These are phyloP conservation scores for Zygnema cylindricum DNA, from an alignment of 139 green algal genomes.

Conservation along the genomic window DNA sequence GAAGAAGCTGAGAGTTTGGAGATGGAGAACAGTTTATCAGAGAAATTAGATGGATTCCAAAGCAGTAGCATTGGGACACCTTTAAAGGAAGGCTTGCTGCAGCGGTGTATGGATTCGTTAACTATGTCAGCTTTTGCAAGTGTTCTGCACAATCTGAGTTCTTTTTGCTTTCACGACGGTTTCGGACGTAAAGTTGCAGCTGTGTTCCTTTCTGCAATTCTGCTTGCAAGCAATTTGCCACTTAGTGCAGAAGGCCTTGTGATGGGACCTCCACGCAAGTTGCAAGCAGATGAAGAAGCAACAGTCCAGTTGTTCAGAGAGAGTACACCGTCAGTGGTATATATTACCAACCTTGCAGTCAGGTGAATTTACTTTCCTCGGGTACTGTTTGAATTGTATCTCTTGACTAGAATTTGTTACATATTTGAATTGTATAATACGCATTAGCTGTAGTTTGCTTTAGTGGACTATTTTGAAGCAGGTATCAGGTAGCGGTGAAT, in stretches of 20 bases:
- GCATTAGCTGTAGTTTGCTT: no score
- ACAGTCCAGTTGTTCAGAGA: slow-evolving; percentile 77
- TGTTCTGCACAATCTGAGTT: background rate
- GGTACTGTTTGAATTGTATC: no score
- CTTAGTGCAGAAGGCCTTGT: slow-evolving; percentile 7
- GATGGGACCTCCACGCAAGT: slow-evolving; percentile 34
- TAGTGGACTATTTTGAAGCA: no score
- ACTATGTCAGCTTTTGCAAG: background rate
- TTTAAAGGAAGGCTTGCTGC: background rate
- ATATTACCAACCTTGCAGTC: slow-evolving; percentile 76
- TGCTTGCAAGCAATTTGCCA: background rate
- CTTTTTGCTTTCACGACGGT: background rate
- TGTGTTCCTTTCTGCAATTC: background rate
- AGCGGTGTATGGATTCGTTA: background rate
- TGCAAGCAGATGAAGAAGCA: slow-evolving; percentile 60
- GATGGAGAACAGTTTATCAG: background rate
- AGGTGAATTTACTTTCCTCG: no score
- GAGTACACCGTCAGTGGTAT: slow-evolving; percentile 76
- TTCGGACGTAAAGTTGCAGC: background rate
- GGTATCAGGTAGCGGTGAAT: no score
- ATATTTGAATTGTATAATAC: no score
- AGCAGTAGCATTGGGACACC: background rate
- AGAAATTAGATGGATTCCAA: background rate
- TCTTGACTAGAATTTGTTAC: no score
- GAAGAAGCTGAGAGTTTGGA: background rate